phyloP scores from a whole-genome alignment of 768 basidiomycete genomes.

The Russula emetica region DNA sequence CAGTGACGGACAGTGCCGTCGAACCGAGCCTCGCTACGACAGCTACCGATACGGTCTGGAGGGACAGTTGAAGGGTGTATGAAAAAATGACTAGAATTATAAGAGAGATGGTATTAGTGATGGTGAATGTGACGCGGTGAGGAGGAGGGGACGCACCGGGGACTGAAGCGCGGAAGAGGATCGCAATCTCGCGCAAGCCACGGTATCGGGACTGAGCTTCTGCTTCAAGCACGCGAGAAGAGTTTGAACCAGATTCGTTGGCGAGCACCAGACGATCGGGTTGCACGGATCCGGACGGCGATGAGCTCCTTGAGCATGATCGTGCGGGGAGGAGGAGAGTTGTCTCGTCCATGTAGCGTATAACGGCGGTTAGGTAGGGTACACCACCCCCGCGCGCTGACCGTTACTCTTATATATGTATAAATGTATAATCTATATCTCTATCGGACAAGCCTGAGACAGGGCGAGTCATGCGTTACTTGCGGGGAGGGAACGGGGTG shows the following conservation, averaged over 20 bases:
- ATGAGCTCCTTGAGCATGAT: neutral
- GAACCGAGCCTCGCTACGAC: slow-evolving; percentile 66
- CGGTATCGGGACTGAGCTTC: slow-evolving; percentile 20
- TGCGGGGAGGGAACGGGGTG: neutral
- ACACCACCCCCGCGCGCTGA: neutral
- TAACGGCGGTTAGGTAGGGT: neutral
- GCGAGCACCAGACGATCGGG: neutral
- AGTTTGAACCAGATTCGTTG: neutral
- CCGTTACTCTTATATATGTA: neutral
- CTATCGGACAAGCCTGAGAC: slow-evolving; percentile 5
- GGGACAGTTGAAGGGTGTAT: slow-evolving; percentile 69
- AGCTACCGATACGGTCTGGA: slow-evolving; percentile 61
- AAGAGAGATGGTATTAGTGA: neutral
- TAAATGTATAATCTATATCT: neutral
- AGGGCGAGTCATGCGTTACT: neutral
- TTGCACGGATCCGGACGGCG: neutral
- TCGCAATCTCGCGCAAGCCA: slow-evolving; percentile 24
- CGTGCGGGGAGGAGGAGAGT: slow-evolving; percentile 6
- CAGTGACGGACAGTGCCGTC: slow-evolving; percentile 63
- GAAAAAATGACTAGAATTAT: slow-evolving; percentile 53
- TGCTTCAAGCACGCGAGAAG: slow-evolving; percentile 20
- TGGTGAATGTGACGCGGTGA: neutral
- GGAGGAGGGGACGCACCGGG: slow-evolving; percentile 21
- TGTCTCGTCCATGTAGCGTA: slow-evolving; percentile 9
- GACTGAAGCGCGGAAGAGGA: slow-evolving; percentile 24